Percentiles rank a stretch among this genome's conserved stretches.
These are phyloP conservation scores for Mucor racemosus DNA, from an alignment of 371 early-diverging fungal genomes.

Conservation along the genomic window DNA sequence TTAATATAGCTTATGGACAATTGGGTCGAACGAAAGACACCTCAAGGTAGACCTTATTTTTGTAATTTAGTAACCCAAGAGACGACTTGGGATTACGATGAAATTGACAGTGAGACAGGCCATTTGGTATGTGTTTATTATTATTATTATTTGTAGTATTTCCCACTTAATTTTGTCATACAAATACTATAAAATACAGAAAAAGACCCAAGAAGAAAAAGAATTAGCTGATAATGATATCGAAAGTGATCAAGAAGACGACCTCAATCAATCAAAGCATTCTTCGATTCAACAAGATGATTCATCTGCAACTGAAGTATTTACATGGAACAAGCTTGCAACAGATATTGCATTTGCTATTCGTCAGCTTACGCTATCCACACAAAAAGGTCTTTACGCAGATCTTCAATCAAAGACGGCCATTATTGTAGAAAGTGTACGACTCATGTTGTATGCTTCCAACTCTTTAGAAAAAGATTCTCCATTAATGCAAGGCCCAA, in stretches of 20 bases:
- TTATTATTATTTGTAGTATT: background rate
- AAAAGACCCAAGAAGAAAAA: slow-evolving; percentile 11
- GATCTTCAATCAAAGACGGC: slow-evolving; percentile 23
- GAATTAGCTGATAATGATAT: slow-evolving; percentile 2
- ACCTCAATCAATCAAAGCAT: background rate
- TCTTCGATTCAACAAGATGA: background rate
- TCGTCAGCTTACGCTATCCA: slow-evolving; percentile 64
- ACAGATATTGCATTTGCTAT: slow-evolving; percentile 64
- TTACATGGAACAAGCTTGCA: slow-evolving; percentile 41
- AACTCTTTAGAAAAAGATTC: slow-evolving; percentile 72
- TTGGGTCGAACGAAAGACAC: slow-evolving; percentile 66
- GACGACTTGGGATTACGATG: slow-evolving; percentile 68
- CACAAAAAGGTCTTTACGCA: slow-evolving; percentile 48
- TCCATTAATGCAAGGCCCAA: slow-evolving; percentile 65
- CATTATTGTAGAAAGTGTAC: slow-evolving; percentile 79
- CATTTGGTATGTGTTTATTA: slow-evolving; percentile 20
- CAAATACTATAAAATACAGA: background rate
- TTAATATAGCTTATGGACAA: slow-evolving; percentile 28
- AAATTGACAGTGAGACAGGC: slow-evolving; percentile 44
- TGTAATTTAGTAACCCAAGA: slow-evolving; percentile 80
- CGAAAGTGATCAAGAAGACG: slow-evolving; percentile 8
- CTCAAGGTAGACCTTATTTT: slow-evolving; percentile 75
- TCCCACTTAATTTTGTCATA: slow-evolving; percentile 8
- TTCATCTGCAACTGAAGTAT: slow-evolving; percentile 1
- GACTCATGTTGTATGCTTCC: slow-evolving; percentile 82